phyloP scores from a whole-genome alignment of 129 eudicot species.

The Saposhnikovia divaricata region DNA sequence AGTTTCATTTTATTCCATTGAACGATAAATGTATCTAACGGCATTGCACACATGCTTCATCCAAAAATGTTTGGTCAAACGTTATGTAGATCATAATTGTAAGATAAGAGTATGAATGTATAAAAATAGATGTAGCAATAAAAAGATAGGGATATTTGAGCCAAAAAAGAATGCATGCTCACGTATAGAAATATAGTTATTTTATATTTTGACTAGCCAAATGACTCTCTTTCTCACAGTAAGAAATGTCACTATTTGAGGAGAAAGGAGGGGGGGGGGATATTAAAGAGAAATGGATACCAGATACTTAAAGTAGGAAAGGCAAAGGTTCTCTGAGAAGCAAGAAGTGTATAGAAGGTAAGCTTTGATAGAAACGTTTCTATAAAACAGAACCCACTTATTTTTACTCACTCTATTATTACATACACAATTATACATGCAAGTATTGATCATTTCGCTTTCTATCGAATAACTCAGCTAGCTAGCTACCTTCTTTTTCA shows the following conservation, averaged over 20 bases:
- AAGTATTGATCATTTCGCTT: conserved; percentile 37
- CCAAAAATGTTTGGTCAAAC: conserved; percentile 9
- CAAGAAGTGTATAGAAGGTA: conserved; percentile 33
- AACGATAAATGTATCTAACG: not conserved
- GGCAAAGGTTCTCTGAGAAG: conserved; percentile 42
- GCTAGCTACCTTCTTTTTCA: conserved; percentile 4
- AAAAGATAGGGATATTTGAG: not conserved
- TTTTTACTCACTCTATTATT: not conserved
- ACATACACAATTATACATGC: not conserved
- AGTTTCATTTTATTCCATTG: no score
- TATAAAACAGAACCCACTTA: conserved; percentile 20
- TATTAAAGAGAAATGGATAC: conserved; percentile 6
- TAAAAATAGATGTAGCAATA: not conserved
- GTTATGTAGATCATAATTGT: not conserved
- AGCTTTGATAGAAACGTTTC: conserved; percentile 54
- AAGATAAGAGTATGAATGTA: not conserved
- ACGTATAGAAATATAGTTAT: not conserved
- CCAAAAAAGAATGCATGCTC: conserved; percentile 22
- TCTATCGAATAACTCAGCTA: conserved; percentile 38
- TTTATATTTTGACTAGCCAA: not conserved
- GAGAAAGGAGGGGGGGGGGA: not conserved
- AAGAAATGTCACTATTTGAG: conserved; percentile 12
- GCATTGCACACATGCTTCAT: conserved; percentile 42
- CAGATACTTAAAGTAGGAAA: conserved; percentile 38
- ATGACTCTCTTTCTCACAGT: conserved; percentile 10